Base-by-base conservation (phyloP, 768 basidiomycete species). In the Lactarius indigo region DNA sequence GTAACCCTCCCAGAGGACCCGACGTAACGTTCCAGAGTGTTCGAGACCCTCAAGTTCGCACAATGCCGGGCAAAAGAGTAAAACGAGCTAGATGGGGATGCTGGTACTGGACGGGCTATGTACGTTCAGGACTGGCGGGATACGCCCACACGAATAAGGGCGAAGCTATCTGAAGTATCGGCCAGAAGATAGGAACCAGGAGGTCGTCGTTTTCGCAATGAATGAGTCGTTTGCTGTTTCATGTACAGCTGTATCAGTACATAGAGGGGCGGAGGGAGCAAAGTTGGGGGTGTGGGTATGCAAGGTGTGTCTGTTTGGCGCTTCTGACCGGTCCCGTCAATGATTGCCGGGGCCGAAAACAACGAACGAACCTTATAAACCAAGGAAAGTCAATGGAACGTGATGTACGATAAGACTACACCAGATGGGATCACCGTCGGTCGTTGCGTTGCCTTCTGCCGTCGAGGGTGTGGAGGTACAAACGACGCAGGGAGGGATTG, bases 321-420 rank as follows among this genome's bases (percentile, higher is more conserved):
- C 30, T 66, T 57, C 59, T 50, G 61, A 66, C 44, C 15, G 28
- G 55, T 1, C 55, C 12, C 12, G 23, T 3, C n/a, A 23, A 61
- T 62, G 60, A 66, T 56, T 12, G 31, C 59, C 54, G n/a, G 23
- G 55, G 18, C 54, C 9, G 30, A 2, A 28, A 30, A 35, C 1
- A 20, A 20, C 6, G 8, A 37, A n/a, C 31, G 20, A 57, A 66
- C 61, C 60, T 66, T 66, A 66, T 52, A 28, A 42, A 28, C 41
- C 20, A 39, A 8, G 33, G 55, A 54, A 41, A 30, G 44, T 50
- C 12, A 28, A 41, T 50, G 15, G 37, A 17, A 15, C 13, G 37
- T 10, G 60, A 50, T 33, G 47, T 65, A 28, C 41, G 28, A 42
- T 41, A 28, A 37, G 44, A 39, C 33, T 15, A n/a, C 54, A n/a